phyloP scores from a whole-genome alignment of 169 alveolate genomes.

The Plasmodium blacklocki region DNA sequence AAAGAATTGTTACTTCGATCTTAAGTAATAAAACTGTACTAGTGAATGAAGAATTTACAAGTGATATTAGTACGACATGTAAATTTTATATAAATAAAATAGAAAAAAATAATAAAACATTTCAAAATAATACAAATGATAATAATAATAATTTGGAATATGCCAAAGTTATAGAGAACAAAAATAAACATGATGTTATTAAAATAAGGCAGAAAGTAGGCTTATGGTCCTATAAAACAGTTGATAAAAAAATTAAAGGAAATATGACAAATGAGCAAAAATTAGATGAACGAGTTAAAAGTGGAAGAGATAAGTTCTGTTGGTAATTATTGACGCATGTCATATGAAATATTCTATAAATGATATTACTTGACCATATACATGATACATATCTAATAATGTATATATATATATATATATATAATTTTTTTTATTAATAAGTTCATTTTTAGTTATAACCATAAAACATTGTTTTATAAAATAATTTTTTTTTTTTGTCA shows the following conservation, averaged over 20 bases:
- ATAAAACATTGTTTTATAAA: too few species aligned
- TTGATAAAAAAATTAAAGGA: conserved; percentile 81
- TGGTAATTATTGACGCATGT: conserved; percentile 64
- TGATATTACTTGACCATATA: too few species aligned
- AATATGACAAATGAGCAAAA: conserved; percentile 83
- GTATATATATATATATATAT: too few species aligned
- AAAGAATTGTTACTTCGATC: conserved; percentile 74
- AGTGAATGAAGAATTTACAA: conserved; percentile 80
- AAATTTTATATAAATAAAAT: conserved; percentile 56
- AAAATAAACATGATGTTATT: conserved; percentile 57
- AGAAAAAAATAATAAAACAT: not conserved
- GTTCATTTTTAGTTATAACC: too few species aligned
- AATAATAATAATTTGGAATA: conserved; percentile 18
- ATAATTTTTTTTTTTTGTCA: too few species aligned
- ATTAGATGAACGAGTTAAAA: conserved; percentile 83
- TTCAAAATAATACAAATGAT: conserved; percentile 10
- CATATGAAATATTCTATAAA: too few species aligned
- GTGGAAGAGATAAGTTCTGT: conserved; percentile 84
- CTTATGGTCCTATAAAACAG: conserved; percentile 85
- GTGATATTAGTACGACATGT: conserved; percentile 83
- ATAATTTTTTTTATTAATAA: too few species aligned
- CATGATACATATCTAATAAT: too few species aligned
- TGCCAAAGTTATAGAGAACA: conserved; percentile 39
- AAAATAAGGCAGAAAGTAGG: conserved; percentile 84
- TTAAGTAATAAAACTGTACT: conserved; percentile 81